These are phyloP conservation scores for Cyclostephanos invisitatus DNA, from an alignment of 108 stramenopile species.

Conservation along the genomic window DNA sequence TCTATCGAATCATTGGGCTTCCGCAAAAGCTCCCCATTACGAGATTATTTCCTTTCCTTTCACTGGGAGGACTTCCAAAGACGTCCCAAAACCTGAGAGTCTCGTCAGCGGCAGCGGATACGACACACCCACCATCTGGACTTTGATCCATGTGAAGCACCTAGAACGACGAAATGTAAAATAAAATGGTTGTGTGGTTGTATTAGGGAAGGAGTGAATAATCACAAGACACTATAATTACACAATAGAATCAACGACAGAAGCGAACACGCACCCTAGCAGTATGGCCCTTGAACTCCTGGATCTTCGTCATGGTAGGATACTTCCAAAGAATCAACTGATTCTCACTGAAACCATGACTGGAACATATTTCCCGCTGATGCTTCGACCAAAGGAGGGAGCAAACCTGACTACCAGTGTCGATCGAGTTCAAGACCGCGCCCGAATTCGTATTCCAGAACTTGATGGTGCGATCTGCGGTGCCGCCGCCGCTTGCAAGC, in stretches of 20 bases:
- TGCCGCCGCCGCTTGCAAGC: slow-evolving; percentile 96
- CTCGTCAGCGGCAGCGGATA: slow-evolving; percentile 98
- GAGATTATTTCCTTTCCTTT: slow-evolving; percentile 44
- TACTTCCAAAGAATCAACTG: slow-evolving; percentile 97
- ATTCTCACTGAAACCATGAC: slow-evolving; percentile 97
- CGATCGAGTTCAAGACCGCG: slow-evolving; percentile 92
- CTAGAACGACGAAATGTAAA: slow-evolving; percentile 7
- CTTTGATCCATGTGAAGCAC: slow-evolving; percentile 93
- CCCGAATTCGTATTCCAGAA: slow-evolving; percentile 98
- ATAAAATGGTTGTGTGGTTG: background rate
- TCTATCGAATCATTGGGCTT: slow-evolving; percentile 38
- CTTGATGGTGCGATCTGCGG: slow-evolving; percentile 98
- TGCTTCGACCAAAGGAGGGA: slow-evolving; percentile 93
- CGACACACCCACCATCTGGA: slow-evolving; percentile 94
- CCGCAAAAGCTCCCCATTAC: slow-evolving; percentile 48
- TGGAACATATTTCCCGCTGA: slow-evolving; percentile 95
- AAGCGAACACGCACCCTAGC: slow-evolving; percentile 61
- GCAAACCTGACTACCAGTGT: slow-evolving; percentile 98
- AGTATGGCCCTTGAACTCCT: slow-evolving; percentile 96
- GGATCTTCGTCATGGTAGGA: slow-evolving; percentile 93
- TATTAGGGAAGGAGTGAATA: background rate
- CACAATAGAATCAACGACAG: background rate
- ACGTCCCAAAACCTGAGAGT: slow-evolving; percentile 99
- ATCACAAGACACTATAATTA: background rate
- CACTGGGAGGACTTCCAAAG: slow-evolving; percentile 80